phyloP scores from a whole-genome alignment of 2,329 filamentous ascomycete species.

The Dothideomycetes sp. region DNA sequence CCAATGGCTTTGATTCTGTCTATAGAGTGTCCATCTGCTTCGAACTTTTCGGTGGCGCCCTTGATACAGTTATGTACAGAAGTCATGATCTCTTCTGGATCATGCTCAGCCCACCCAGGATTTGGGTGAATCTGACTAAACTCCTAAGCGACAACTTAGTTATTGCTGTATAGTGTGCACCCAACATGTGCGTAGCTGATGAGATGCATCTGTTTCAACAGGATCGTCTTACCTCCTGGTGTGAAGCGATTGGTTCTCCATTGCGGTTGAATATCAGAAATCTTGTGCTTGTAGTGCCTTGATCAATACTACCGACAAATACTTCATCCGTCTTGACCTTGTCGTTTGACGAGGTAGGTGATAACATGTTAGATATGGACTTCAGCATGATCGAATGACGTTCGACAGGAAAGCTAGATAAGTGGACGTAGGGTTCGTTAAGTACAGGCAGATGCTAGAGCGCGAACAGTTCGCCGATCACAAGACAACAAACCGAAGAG shows the following conservation, averaged over 20 bases:
- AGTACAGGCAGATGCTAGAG: not conserved
- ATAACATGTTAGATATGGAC: not conserved
- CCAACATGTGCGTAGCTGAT: not conserved
- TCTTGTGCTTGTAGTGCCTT: conserved; percentile 78
- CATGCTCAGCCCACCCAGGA: conserved; percentile 89
- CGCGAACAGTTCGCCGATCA: not conserved
- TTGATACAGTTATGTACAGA: conserved; percentile 74
- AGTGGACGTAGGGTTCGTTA: not conserved
- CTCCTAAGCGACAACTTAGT: conserved; percentile 32
- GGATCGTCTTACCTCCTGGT: conserved; percentile 48
- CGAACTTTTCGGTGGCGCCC: conserved; percentile 60
- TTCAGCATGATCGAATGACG: not conserved
- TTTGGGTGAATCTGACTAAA: conserved; percentile 77
- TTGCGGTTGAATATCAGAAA: conserved; percentile 82
- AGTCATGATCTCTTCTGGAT: conserved; percentile 63
- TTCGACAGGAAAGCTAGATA: not conserved
- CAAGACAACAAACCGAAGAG: too few relatives aligned
- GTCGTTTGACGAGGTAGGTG: conserved; percentile 1
- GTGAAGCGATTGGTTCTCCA: conserved; percentile 67
- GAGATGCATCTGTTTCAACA: not conserved
- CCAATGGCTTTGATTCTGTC: conserved; percentile 66
- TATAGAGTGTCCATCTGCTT: conserved; percentile 54
- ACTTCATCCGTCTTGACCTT: conserved; percentile 31
- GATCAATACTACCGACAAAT: conserved; percentile 82
- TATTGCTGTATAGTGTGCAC: not conserved